phyloP scores from a whole-genome alignment of 108 stramenopile genomes.

The Halocafeteria seosinensis region DNA sequence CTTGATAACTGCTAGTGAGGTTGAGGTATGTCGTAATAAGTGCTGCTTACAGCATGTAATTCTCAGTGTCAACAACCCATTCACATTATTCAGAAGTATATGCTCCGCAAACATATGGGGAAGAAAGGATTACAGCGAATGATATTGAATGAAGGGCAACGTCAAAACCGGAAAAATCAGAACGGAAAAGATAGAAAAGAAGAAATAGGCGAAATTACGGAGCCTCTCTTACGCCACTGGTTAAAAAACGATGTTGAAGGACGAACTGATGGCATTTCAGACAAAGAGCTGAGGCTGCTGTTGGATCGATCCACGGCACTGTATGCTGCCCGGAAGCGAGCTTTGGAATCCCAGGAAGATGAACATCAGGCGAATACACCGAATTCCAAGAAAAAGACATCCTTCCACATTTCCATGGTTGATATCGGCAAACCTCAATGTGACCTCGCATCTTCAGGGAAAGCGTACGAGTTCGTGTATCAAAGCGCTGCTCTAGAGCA shows the following conservation, averaged over 20 bases:
- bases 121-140: constrained; percentile 12
- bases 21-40: no score
- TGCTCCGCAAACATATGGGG: constrained; percentile 2
- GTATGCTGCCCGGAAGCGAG: not conserved
- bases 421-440: no score
- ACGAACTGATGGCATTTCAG: not conserved
- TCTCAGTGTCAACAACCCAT: no score
- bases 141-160: not conserved
- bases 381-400: no score
- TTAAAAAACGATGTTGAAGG: not conserved
- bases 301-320: not conserved
- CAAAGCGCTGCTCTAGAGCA: no score
- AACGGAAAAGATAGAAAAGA: not conserved
- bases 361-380: no score
- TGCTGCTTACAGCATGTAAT: no score
- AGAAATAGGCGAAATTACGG: not conserved
- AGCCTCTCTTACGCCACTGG: not conserved
- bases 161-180: not conserved
- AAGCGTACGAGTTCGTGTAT: no score
- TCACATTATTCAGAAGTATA: no score
- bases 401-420: no score
- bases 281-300: not conserved
- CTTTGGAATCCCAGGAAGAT: no score
- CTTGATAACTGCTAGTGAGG: not conserved
- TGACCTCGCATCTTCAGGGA: no score